phyloP scores from a whole-genome alignment of 176 grass and related monocot species.

The Alloteropsis semialata region DNA sequence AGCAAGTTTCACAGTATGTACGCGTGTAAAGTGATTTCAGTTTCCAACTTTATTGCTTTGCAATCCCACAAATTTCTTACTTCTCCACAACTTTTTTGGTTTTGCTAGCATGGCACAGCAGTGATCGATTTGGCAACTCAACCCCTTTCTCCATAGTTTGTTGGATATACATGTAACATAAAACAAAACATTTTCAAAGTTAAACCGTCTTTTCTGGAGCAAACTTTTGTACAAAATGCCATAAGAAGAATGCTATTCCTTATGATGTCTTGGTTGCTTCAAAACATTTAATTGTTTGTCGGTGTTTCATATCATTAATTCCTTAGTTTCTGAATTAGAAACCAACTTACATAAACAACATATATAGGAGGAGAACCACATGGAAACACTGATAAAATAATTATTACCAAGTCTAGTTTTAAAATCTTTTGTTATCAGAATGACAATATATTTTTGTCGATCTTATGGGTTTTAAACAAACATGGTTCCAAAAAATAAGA shows the following conservation, averaged over 20 bases:
- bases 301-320: not conserved
- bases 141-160: not conserved
- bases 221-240: not conserved
- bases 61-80: not conserved
- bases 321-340: not conserved
- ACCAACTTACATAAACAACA: not conserved
- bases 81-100: not conserved
- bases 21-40: not conserved
- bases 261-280: not conserved
- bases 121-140: not conserved
- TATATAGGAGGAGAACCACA: not conserved
- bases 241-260: not conserved
- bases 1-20: not conserved
- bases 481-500: not conserved
- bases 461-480: not conserved
- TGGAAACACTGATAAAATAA: not conserved
- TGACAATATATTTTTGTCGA: not conserved
- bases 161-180: not conserved
- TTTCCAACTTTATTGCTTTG: not conserved
- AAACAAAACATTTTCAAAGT: not conserved
- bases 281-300: not conserved
- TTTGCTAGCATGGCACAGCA: not conserved
- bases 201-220: not conserved
- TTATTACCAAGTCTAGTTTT: not conserved
- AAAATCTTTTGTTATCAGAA: not conserved